phyloP scores from a whole-genome alignment of 371 early-diverging fungal genomes.

The Circinella umbellata region DNA sequence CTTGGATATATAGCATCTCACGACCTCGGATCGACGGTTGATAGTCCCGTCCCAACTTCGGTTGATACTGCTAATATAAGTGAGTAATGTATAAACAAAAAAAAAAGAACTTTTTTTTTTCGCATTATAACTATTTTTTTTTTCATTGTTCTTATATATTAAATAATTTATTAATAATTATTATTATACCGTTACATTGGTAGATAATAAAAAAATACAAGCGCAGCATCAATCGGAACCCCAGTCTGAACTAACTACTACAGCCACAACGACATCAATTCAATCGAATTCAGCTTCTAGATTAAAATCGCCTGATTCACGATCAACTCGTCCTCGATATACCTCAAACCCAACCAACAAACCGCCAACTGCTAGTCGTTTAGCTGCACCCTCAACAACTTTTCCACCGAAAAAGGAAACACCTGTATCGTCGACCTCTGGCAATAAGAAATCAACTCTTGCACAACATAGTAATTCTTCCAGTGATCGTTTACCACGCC shows the following conservation, averaged over 20 bases:
- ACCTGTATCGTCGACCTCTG: neutral
- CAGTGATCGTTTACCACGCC: slow-evolving; percentile 12
- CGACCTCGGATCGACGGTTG: slow-evolving; percentile 4
- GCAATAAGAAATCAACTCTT: neutral
- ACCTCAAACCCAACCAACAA: slow-evolving; percentile 14
- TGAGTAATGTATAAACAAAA: neutral
- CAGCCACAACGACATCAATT: neutral
- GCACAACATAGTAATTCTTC: neutral
- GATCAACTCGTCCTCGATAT: slow-evolving; percentile 13
- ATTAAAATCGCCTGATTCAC: slow-evolving; percentile 7
- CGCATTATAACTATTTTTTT: neutral
- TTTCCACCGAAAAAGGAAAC: neutral
- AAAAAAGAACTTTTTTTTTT: neutral
- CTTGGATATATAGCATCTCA: slow-evolving; percentile 2
- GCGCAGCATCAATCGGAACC: neutral
- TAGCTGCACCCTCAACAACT: neutral
- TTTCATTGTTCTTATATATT: too few relatives aligned
- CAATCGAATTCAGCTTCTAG: neutral
- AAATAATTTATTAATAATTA: too few relatives aligned
- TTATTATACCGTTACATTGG: neutral
- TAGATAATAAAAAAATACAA: neutral
- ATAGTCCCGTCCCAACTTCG: neutral
- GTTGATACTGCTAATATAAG: neutral
- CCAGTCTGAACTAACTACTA: too few relatives aligned
- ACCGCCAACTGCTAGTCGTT: neutral